phyloP scores from a whole-genome alignment of 257 asterid species.

The Asclepias syriaca region DNA sequence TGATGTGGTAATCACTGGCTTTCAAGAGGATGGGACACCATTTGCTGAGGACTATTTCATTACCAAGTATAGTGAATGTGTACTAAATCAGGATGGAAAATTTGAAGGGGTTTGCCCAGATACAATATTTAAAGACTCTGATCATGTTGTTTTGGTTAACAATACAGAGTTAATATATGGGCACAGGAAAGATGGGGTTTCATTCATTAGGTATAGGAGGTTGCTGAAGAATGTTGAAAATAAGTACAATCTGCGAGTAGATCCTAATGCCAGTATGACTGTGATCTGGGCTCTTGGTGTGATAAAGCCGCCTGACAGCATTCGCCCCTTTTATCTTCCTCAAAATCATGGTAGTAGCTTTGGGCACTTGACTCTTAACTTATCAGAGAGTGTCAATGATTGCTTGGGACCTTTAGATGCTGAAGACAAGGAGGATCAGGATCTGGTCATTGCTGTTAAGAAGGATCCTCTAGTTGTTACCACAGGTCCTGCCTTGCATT shows the following conservation, averaged over 20 bases:
- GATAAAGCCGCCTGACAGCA: conserved; percentile 83
- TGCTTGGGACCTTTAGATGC: conserved; percentile 96
- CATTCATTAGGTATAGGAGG: conserved; percentile 75
- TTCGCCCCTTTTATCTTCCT: conserved; percentile 91
- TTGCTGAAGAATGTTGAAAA: conserved; percentile 53
- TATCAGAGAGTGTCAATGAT: conserved; percentile 61
- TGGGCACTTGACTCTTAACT: conserved; percentile 72
- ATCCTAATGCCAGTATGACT: conserved; percentile 51
- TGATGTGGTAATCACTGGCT: conserved; percentile 78
- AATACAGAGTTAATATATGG: conserved; percentile 69
- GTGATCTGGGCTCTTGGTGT: conserved; percentile 93
- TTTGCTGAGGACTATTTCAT: conserved; percentile 81
- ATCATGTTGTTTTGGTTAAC: conserved; percentile 47
- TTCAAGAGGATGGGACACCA: conserved; percentile 68
- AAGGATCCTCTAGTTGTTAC: conserved; percentile 80
- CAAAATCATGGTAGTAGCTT: conserved; percentile 83
- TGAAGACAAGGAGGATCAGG: conserved; percentile 89
- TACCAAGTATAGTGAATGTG: conserved; percentile 74
- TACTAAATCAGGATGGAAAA: conserved; percentile 51
- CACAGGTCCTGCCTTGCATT: conserved; percentile 71
- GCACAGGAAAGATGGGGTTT: conserved; percentile 88
- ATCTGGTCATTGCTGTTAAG: conserved; percentile 83
- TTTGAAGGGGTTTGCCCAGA: conserved; percentile 92
- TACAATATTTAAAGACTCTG: conserved; percentile 38
- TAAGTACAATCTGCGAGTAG: conserved; percentile 51